Base-by-base conservation (phyloP, 345 rosid species). In the Hibiscus tridactylites region DNA sequence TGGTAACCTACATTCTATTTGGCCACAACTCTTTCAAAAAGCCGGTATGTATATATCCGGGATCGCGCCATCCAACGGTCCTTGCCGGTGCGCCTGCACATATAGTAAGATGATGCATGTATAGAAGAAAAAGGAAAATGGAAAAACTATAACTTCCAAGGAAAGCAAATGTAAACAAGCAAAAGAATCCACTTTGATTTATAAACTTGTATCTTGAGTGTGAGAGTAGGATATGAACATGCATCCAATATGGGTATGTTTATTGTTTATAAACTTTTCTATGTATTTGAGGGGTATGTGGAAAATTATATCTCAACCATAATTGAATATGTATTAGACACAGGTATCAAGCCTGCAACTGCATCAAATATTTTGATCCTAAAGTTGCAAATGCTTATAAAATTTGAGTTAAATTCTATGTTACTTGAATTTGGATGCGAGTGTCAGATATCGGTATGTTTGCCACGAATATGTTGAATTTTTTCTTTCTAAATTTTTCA, bases 51-150 rank as follows among this genome's bases (percentile, higher is more conserved):
- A 85, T 86, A 70, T 54, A 86, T 75, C 96, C 96, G 17, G 96
- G 92, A 85, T 90, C 92, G 57, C 92, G 89, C 92, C 96, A 90
- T 63, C 96, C 92, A 0, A 88, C 86, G 0, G 91, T 85, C 49
- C 88, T 85, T 59, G 96, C 96, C 1, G 71, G 70, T 19, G 78
- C 81, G 61, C 81, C 81, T 79, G 52, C 24, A 56, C n/a, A 46
- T 9, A 21, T 21, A 8, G 29, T 21, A 56, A 56, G 64, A 60
- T 60, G 64, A 60, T 29, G 10, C 17, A 60, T 28, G 4, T 60
- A 60, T 60, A 12, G 6, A 58, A 26, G 6, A 29, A 58, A 26
- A 58, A 26, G n/a, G 35, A 26, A 26, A 58, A 58, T 26, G 33
- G 12, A 12, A 58, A 58, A 58, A 58, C 5, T 58, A 24, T 11